A percentile compares a stretch with the other conserved stretches of the same genome.
Conservation (phyloP, 768 basidiomycete species). For the Suillus fuscotomentosus region DNA sequence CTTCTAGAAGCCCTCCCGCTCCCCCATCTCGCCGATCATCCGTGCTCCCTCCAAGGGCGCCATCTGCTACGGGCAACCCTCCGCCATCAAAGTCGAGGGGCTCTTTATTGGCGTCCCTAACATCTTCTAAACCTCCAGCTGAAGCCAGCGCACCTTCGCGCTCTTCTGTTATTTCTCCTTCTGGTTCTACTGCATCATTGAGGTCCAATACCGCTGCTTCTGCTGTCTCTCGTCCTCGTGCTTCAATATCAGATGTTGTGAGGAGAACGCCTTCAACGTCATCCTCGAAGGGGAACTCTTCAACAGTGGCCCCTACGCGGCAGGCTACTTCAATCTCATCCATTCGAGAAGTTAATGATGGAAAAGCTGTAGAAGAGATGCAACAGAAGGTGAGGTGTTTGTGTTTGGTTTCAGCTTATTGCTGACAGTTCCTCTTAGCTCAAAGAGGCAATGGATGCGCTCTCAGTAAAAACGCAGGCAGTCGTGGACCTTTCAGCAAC, state of each 20-base stretch:
- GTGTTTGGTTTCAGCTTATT: background rate
- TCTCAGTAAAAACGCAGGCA: constrained; percentile 50
- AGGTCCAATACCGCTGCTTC: constrained; percentile 38
- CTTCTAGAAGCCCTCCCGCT: constrained; percentile 28
- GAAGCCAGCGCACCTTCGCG: constrained; percentile 36
- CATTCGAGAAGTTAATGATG: constrained; percentile 65
- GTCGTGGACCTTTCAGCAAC: constrained; percentile 48
- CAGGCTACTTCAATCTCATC: constrained; percentile 67
- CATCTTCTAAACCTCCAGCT: constrained; percentile 18
- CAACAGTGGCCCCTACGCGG: constrained; percentile 35
- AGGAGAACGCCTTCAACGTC: constrained; percentile 47
- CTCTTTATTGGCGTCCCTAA: constrained; percentile 26
- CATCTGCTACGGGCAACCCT: constrained; percentile 37
- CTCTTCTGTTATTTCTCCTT: constrained; percentile 55
- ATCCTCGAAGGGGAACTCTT: constrained; percentile 36
- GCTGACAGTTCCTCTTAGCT: constrained; percentile 41
- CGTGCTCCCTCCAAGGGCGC: constrained; percentile 33
- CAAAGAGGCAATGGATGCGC: constrained; percentile 51
- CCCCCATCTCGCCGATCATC: constrained; percentile 32
- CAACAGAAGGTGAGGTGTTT: constrained; percentile 52
- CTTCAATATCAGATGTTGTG: constrained; percentile 64
- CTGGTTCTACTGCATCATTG: constrained; percentile 47
- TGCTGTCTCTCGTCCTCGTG: constrained; percentile 53
- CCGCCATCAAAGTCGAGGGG: constrained; percentile 38
- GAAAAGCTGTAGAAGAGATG: constrained; percentile 54